A percentile compares a stretch with the other conserved stretches of the same genome.
These are phyloP conservation scores for Annulohypoxylon stygium DNA, from an alignment of 495 filamentous ascomycete species.

Conservation along the genomic window DNA sequence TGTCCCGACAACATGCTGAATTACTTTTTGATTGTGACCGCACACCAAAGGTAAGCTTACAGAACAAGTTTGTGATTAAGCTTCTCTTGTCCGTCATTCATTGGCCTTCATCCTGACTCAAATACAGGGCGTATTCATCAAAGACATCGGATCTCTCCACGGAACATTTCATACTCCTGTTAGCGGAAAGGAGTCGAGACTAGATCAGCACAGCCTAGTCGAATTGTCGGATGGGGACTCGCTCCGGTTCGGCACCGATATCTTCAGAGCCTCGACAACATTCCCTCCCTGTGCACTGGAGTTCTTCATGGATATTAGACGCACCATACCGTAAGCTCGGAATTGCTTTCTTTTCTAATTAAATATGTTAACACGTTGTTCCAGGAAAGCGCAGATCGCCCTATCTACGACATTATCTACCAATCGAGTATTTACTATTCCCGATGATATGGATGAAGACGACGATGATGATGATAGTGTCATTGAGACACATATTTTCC, in stretches of 20 bases:
- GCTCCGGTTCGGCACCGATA: slow-evolving; percentile 62
- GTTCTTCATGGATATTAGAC: slow-evolving; percentile 23
- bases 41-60: slow-evolving; percentile 18
- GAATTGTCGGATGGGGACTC: slow-evolving; percentile 56
- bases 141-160: slow-evolving; percentile 68
- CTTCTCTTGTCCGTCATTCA: not conserved
- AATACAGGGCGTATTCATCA: slow-evolving; percentile 57
- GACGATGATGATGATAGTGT: slow-evolving; percentile 58
- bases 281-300: slow-evolving; percentile 58
- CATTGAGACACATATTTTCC: slow-evolving; percentile 25
- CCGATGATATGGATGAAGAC: slow-evolving; percentile 55
- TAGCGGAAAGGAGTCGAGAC: slow-evolving; percentile 24
- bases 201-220: slow-evolving; percentile 24
- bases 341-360: not conserved
- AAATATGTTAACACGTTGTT: not conserved
- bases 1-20: slow-evolving; percentile 82
- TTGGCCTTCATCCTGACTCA: slow-evolving; percentile 31
- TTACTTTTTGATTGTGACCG: slow-evolving; percentile 60
- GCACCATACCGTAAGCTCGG: slow-evolving; percentile 7
- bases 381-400: not conserved
- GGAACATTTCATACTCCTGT: slow-evolving; percentile 64
- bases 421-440: slow-evolving; percentile 60
- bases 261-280: slow-evolving; percentile 55
- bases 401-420: not conserved
- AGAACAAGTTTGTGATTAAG: not conserved